These are phyloP conservation scores for Alternaria alternata DNA, from an alignment of 2,329 filamentous ascomycete species.

Conservation along the genomic window DNA sequence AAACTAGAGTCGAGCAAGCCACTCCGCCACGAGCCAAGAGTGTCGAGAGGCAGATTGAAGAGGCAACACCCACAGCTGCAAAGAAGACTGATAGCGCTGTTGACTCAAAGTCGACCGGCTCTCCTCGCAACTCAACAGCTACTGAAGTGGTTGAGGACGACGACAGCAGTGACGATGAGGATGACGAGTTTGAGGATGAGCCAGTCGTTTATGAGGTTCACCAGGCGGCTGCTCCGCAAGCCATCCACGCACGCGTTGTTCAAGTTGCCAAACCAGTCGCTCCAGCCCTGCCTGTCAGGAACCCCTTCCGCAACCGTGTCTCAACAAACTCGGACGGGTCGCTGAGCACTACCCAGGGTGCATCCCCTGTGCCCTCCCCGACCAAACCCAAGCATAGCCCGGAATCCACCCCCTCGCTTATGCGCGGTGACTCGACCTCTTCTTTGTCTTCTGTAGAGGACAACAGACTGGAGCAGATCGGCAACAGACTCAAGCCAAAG, in stretches of 20 bases:
- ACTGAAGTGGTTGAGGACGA: constrained; percentile 56
- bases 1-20: constrained; percentile 35
- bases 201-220: constrained; percentile 75
- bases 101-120: constrained; percentile 11
- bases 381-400: constrained; percentile 39
- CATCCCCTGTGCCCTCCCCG: constrained; percentile 31
- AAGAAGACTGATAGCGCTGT: constrained; percentile 4
- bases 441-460: constrained; percentile 46
- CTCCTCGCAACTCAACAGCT: constrained; percentile 6
- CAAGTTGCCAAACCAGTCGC: constrained; percentile 82
- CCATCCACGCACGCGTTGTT: constrained; percentile 80
- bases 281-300: constrained; percentile 79
- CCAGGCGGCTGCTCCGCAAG: constrained; percentile 68
- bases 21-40: constrained; percentile 20
- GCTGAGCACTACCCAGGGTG: constrained; percentile 30
- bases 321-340: constrained; percentile 45
- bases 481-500: constrained; percentile 38
- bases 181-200: constrained; percentile 63
- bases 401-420: constrained; percentile 46
- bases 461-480: constrained; percentile 39
- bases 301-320: constrained; percentile 64
- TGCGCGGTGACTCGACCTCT: constrained; percentile 45
- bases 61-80: constrained; percentile 9
- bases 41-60: constrained; percentile 14
- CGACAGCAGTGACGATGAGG: constrained; percentile 54